phyloP scores from a whole-genome alignment of 352 stramenopile species.

The Phytophthora pinifolia region DNA sequence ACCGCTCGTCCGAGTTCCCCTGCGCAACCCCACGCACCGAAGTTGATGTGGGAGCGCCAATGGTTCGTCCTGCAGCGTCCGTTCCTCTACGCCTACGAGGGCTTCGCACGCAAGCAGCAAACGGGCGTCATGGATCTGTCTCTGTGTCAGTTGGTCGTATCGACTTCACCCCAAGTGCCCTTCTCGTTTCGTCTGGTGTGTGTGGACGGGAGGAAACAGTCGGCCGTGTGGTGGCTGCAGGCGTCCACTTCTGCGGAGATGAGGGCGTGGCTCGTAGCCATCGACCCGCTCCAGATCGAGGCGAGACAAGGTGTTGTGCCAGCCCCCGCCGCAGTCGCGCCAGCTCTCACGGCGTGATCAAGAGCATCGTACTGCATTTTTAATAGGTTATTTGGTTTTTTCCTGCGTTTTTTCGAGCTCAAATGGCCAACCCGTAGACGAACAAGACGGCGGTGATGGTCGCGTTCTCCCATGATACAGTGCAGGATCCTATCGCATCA shows the following conservation, averaged over 20 bases:
- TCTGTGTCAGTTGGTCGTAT: conserved; percentile 56
- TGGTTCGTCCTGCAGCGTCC: conserved; percentile 84
- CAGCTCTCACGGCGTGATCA: conserved; percentile 33
- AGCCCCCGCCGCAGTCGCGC: conserved; percentile 16
- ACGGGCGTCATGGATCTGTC: conserved; percentile 76
- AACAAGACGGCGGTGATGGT: conserved; percentile 66
- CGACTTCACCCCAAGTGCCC: conserved; percentile 31
- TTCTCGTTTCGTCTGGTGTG: conserved; percentile 79
- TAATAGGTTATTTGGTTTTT: too few relatives aligned
- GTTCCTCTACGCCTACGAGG: conserved; percentile 79
- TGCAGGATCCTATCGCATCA: conserved; percentile 49
- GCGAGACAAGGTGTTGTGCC: conserved; percentile 22
- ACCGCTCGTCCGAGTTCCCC: conserved; percentile 5
- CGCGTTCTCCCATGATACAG: conserved; percentile 75
- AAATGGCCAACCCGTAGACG: conserved; percentile 69
- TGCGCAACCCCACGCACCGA: conserved; percentile 5
- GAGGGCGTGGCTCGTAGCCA: conserved; percentile 66
- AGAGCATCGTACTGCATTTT: conserved; percentile 2
- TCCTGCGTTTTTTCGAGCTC: too few relatives aligned
- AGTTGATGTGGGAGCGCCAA: conserved; percentile 55
- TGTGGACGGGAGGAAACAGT: conserved; percentile 48
- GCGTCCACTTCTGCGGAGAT: conserved; percentile 67
- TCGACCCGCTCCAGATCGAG: conserved; percentile 72
- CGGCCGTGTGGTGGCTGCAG: conserved; percentile 74
- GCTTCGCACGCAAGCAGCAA: conserved; percentile 63